Percentiles rank a stretch among this genome's conserved stretches.
Conservation (phyloP, 2,329 filamentous ascomycete species). For the Xylariaceae sp. region DNA sequence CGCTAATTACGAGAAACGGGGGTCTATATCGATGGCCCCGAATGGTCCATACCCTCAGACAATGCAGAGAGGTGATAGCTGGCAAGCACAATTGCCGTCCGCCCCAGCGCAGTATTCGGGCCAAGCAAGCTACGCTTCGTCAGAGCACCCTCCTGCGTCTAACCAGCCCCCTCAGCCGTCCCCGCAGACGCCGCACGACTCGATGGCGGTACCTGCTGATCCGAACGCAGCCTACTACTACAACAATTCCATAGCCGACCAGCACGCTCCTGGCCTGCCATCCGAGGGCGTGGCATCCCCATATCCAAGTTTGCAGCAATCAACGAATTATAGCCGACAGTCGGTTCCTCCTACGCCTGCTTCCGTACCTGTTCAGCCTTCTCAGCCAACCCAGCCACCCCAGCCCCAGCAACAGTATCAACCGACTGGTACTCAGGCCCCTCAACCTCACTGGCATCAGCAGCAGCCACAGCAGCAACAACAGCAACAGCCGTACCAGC, state of each 20-base stretch:
- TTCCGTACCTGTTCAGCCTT: constrained; percentile 18
- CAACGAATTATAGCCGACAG: constrained; percentile 35
- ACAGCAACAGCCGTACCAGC: constrained; percentile 28
- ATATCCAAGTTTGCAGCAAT: constrained; percentile 45
- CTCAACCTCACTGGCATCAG: constrained; percentile 44
- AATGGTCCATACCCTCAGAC: constrained; percentile 37
- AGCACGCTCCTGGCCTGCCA: constrained; percentile 30
- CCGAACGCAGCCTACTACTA: constrained; percentile 54
- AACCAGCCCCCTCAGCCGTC: constrained; percentile 22
- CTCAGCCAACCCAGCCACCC: constrained; percentile 15
- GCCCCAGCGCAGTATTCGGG: constrained; percentile 30
- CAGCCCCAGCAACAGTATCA: constrained; percentile 25
- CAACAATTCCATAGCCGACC: constrained; percentile 31
- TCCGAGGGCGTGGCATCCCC: constrained; percentile 39
- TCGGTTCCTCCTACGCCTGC: constrained; percentile 33
- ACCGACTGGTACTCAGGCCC: constrained; percentile 25
- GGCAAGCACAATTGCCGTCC: constrained; percentile 36
- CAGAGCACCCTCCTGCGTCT: constrained; percentile 23
- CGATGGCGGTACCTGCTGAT: constrained; percentile 33
- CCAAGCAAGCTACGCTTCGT: constrained; percentile 25
- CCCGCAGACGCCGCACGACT: constrained; percentile 21
- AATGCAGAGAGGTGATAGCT: constrained; percentile 42
- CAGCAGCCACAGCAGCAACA: constrained; percentile 33
- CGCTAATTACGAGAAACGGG: constrained; percentile 34
- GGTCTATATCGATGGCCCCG: constrained; percentile 31